Evolutionary conservation across 176 grass and related monocot species (phyloP).

Genomic region (Lolium perenne): DNA sequence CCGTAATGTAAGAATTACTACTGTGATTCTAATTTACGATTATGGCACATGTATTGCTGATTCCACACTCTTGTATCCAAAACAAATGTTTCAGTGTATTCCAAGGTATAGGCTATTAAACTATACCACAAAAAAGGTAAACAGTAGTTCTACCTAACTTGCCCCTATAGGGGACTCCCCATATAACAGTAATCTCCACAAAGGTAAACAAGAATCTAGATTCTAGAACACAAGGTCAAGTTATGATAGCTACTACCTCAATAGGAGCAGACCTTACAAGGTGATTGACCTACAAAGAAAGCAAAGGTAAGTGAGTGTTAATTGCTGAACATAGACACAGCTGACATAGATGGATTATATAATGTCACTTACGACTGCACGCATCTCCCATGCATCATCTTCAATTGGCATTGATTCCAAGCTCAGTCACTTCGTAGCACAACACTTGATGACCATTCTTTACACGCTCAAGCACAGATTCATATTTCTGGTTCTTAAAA

Average conservation of each 20-base stretch:
- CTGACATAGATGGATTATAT: neutral
- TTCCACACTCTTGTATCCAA: too few relatives aligned
- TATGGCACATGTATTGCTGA: too few relatives aligned
- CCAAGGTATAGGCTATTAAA: too few relatives aligned
- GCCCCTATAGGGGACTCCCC: too few relatives aligned
- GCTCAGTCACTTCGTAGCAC: neutral
- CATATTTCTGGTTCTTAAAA: neutral
- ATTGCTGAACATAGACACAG: neutral
- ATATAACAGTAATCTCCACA: too few relatives aligned
- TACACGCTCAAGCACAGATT: neutral
- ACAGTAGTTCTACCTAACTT: too few relatives aligned
- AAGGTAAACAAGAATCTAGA: neutral
- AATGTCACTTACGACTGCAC: neutral
- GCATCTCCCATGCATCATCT: neutral
- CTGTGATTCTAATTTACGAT: too few relatives aligned
- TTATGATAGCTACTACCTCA: neutral
- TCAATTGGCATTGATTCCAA: neutral
- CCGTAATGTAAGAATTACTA: too few relatives aligned
- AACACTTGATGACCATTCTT: neutral
- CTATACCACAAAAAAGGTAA: too few relatives aligned
- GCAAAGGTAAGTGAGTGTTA: neutral
- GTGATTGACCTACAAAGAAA: neutral
- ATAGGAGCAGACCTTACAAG: neutral
- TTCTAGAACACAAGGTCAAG: neutral
- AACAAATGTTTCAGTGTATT: too few relatives aligned